Percentiles rank a stretch among this genome's conserved stretches.
Evolutionary conservation across 129 eudicot genomes (phyloP).

Genomic region (Dittrichia graveolens): DNA sequence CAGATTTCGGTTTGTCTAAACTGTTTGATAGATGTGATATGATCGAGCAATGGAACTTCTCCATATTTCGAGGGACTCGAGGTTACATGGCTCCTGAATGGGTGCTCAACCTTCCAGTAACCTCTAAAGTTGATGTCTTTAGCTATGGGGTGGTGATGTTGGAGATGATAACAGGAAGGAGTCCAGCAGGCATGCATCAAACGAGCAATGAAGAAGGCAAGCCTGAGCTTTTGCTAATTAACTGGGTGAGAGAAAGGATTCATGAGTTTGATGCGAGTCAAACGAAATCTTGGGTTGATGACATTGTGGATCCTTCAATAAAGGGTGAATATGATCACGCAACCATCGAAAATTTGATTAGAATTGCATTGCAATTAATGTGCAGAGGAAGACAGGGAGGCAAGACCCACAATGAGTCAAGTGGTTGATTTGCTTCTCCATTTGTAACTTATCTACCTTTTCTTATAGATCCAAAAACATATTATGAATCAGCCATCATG

Average conservation of each 20-base stretch:
- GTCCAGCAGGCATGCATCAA: not conserved
- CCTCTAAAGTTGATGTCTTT: constrained; percentile 33
- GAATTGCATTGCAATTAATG: constrained; percentile 33
- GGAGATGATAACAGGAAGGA: constrained; percentile 31
- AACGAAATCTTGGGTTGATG: constrained; percentile 7
- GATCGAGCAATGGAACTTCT: constrained; percentile 5
- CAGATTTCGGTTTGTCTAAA: constrained; percentile 37
- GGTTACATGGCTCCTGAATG: constrained; percentile 45
- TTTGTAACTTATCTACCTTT: not conserved
- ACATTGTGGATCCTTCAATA: constrained; percentile 18
- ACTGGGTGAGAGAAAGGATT: constrained; percentile 28
- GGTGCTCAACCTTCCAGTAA: constrained; percentile 31
- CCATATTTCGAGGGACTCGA: constrained; percentile 38
- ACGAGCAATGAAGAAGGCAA: not conserved
- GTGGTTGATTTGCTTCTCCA: constrained; percentile 34
- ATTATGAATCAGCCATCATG: too few relatives aligned
- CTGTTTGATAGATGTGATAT: constrained; percentile 15
- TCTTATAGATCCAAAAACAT: too few relatives aligned
- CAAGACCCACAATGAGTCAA: constrained; percentile 46
- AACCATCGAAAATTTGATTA: constrained; percentile 7
- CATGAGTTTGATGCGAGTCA: too few relatives aligned
- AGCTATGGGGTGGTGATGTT: constrained; percentile 37
- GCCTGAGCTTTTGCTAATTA: not conserved
- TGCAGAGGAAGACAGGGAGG: constrained; percentile 32
- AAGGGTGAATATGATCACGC: constrained; percentile 5